These are phyloP conservation scores for Physcomitrium patens DNA, from an alignment of 225 moss, liverwort and hornwort species.

Conservation along the genomic window DNA sequence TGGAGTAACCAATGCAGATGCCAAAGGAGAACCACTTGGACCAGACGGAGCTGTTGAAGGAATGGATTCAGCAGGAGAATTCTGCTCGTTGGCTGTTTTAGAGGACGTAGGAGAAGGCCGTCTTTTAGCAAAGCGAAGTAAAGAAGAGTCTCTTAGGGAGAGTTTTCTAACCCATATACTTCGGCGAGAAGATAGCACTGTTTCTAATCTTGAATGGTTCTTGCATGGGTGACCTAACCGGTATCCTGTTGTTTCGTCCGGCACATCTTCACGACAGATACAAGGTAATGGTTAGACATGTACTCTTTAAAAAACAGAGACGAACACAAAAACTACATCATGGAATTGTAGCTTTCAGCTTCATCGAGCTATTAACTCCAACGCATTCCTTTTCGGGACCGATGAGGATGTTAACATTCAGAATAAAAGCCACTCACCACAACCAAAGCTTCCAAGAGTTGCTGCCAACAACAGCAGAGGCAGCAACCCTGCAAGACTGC, in stretches of 20 bases:
- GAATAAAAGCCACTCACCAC: slow-evolving; percentile 40
- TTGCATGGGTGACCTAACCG: slow-evolving; percentile 30
- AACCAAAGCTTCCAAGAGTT: slow-evolving; percentile 35
- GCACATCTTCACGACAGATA: slow-evolving; percentile 39
- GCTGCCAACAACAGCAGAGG: slow-evolving; percentile 40
- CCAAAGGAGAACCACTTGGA: slow-evolving; percentile 27
- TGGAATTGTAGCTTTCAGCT: background rate
- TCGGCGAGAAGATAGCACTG: slow-evolving; percentile 29
- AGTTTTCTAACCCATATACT: slow-evolving; percentile 32
- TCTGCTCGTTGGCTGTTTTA: slow-evolving; percentile 22
- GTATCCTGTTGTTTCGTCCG: slow-evolving; percentile 24
- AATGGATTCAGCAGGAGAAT: slow-evolving; percentile 25
- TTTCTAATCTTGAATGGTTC: slow-evolving; percentile 29
- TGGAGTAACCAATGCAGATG: slow-evolving; percentile 23
- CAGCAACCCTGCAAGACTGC: slow-evolving; percentile 60
- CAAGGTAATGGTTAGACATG: slow-evolving; percentile 19
- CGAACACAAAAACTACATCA: slow-evolving; percentile 7
- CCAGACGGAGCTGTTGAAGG: slow-evolving; percentile 14
- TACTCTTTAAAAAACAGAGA: background rate
- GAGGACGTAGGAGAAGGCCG: slow-evolving; percentile 9
- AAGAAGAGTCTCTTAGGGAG: slow-evolving; percentile 16
- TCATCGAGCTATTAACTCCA: background rate
- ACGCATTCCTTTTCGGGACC: background rate
- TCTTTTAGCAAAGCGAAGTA: slow-evolving; percentile 43
- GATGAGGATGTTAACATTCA: background rate